Evolutionary conservation across 768 basidiomycete species (phyloP), one percentile per base, ranked within the genome.

Genomic region (Xerocomellus intermedius): DNA sequence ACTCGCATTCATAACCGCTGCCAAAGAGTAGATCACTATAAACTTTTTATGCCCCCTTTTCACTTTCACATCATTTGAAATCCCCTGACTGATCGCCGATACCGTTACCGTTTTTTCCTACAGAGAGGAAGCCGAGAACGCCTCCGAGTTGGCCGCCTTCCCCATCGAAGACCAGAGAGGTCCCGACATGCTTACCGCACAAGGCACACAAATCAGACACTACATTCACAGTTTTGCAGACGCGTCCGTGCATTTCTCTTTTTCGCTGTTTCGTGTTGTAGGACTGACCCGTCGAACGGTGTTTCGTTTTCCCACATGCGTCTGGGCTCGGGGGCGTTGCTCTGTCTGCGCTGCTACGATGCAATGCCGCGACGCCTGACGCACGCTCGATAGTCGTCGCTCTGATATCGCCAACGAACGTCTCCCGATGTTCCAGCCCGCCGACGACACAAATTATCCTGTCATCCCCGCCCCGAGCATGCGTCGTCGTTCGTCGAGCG

Each of bases 111-210:
- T 36, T 26, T 44, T 17, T 17, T 24, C 16, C 9, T 45, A 55
- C 59, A 90, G 88, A 68, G 87, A 91, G 66, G 90, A 89, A 67
- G 79, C 89, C 1, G 90, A 92, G 74, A 86, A 83, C 56, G 86
- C 82, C 3, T 82, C 89, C 3, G 90, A 92, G 67, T 75, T 92
- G 55, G 54, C 70, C 35, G 49, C 73, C 3, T 58, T 67, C 16
- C 72, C 74, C 35, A 62, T 69, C 7, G 74, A 75, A 48, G 75
- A 67, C 41, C 73, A 65, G n/a, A 60, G 70, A 32, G 78, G 79
- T 8, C 69, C 75, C 8, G 83, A 86, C 65, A 81, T 78, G 54
- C 82, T 91, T 28, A 78, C 77, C 32, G 86, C 86, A 33, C 83
- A 85, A 45, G 82, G 82, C 32, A 71, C 79, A 50, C 80, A 81